A percentile compares a stretch with the other conserved stretches of the same genome.
These are phyloP conservation scores for Syzygium grande DNA, from an alignment of 345 rosid genomes.

Conservation along the genomic window DNA sequence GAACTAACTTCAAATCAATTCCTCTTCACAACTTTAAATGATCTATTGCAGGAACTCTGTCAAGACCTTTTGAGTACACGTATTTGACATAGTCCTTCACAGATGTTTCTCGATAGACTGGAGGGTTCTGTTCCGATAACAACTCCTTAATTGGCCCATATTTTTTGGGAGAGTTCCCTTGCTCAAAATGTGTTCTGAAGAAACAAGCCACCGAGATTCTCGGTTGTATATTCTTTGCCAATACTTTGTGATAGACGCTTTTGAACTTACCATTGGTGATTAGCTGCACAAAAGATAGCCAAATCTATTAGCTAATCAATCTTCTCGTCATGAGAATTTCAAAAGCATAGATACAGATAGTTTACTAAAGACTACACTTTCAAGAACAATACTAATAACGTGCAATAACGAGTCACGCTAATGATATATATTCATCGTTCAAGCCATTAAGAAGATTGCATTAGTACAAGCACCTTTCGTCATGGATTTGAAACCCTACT, in stretches of 20 bases:
- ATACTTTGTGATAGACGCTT: conserved; percentile 19
- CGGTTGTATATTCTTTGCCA: conserved; percentile 5
- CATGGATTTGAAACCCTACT: background rate
- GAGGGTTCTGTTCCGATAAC: conserved; percentile 19
- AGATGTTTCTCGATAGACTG: conserved; percentile 16
- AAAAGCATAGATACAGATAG: background rate
- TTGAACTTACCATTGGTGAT: conserved; percentile 17
- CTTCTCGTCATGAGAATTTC: background rate
- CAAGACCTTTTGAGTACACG: conserved; percentile 6
- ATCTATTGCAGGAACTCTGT: conserved; percentile 1
- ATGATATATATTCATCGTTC: background rate
- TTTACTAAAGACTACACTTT: background rate
- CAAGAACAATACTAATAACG: background rate
- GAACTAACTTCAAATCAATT: background rate
- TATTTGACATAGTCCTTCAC: conserved; percentile 7
- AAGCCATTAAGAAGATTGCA: background rate
- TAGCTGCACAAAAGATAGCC: conserved; percentile 9
- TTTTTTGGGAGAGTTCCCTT: background rate
- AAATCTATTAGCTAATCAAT: background rate
- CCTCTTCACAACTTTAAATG: conserved; percentile 8
- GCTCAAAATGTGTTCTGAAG: background rate
- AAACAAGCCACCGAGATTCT: conserved; percentile 21
- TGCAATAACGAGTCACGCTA: background rate
- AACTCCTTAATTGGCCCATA: conserved; percentile 26
- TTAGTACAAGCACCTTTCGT: background rate